Evolutionary conservation across 208 protist genomes (phyloP).

Genomic region (Phytomonas francai): DNA sequence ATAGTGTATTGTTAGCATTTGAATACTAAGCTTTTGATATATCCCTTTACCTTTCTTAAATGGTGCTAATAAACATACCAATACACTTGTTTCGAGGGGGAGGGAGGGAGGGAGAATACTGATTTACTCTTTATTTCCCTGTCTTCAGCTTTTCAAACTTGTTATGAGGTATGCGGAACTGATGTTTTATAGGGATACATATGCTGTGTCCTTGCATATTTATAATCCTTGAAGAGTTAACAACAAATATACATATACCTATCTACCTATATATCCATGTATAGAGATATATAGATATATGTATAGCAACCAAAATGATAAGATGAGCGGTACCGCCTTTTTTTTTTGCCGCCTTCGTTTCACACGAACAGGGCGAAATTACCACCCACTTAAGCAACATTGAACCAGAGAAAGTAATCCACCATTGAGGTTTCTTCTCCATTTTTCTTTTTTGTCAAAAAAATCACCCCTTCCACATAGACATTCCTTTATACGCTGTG

Average conservation of each 20-base stretch:
- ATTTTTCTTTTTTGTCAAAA: neutral
- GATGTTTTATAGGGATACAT: too few species aligned
- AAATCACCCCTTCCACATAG: too few species aligned
- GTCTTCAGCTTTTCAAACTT: neutral
- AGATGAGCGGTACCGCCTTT: conserved; percentile 13
- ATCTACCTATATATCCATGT: conserved; percentile 7
- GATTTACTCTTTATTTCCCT: neutral
- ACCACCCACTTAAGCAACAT: neutral
- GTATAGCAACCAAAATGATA: conserved; percentile 4
- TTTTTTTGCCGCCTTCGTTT: conserved; percentile 9
- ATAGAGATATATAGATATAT: conserved; percentile 8
- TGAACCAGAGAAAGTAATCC: neutral
- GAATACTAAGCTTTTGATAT: too few species aligned
- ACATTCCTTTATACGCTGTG: neutral
- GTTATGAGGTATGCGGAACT: neutral
- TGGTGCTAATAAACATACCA: too few species aligned
- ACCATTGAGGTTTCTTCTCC: neutral
- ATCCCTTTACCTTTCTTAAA: too few species aligned
- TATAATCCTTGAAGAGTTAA: neutral
- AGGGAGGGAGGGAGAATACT: neutral
- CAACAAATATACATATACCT: neutral
- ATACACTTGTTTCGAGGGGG: too few species aligned
- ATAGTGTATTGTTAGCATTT: too few species aligned
- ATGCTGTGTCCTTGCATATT: too few species aligned
- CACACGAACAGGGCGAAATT: conserved; percentile 7